These are phyloP conservation scores for Melaleuca quinquenervia DNA, from an alignment of 345 rosid genomes.

Conservation along the genomic window DNA sequence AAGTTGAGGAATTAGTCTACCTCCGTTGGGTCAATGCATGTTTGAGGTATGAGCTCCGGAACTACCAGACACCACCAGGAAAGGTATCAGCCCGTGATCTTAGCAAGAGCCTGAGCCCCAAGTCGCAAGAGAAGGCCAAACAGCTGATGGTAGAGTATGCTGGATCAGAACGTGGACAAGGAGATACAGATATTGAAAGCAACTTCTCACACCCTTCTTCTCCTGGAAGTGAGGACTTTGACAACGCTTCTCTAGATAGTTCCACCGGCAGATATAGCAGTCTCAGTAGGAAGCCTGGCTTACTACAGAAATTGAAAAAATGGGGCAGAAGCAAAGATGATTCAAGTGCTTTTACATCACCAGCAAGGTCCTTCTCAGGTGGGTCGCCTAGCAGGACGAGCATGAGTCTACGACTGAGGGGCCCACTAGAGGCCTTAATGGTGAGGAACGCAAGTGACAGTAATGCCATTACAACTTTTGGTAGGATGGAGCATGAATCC, in stretches of 20 bases:
- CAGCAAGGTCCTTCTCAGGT: slow-evolving; percentile 64
- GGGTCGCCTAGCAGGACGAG: slow-evolving; percentile 72
- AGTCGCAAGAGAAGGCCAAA: slow-evolving; percentile 82
- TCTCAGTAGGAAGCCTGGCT: slow-evolving; percentile 58
- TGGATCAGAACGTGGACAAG: slow-evolving; percentile 93
- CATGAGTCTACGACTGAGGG: slow-evolving; percentile 48
- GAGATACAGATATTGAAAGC: slow-evolving; percentile 86
- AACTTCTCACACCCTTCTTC: slow-evolving; percentile 86
- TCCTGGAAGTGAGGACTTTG: slow-evolving; percentile 90
- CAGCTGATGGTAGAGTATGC: slow-evolving; percentile 78
- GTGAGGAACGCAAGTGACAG: slow-evolving; percentile 74
- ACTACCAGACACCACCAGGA: slow-evolving; percentile 80
- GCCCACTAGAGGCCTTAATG: slow-evolving; percentile 89
- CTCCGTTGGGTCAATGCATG: slow-evolving; percentile 99
- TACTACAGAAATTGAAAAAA: slow-evolving; percentile 81
- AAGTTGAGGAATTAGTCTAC: slow-evolving; percentile 96
- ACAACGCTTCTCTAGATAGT: slow-evolving; percentile 76
- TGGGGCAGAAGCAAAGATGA: slow-evolving; percentile 92
- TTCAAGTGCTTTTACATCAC: slow-evolving; percentile 52
- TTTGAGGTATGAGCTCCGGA: slow-evolving; percentile 86
- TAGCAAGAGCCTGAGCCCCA: slow-evolving; percentile 76
- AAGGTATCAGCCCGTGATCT: slow-evolving; percentile 89
- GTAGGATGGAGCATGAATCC: slow-evolving; percentile 49
- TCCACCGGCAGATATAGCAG: slow-evolving; percentile 66
- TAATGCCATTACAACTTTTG: slow-evolving; percentile 80